Conservation (phyloP, 73 alveolate genomes). For the Uronychia binucleata region DNA sequence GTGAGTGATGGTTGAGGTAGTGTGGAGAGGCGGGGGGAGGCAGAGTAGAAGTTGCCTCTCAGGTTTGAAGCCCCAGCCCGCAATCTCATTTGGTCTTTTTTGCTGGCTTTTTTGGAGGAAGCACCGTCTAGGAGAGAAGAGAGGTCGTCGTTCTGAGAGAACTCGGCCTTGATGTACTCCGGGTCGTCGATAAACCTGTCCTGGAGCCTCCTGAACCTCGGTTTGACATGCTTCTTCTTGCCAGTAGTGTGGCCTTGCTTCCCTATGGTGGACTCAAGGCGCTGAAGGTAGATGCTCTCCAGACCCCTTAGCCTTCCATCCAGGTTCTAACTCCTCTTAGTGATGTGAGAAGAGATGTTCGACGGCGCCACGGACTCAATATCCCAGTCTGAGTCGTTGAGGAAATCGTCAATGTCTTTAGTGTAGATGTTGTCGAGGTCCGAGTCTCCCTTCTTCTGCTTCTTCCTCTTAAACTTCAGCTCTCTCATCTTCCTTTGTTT, state of each 20-base stretch:
- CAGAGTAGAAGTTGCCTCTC: too few species aligned
- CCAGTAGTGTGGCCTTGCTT: neutral
- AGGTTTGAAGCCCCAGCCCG: too few species aligned
- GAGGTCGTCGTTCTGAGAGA: neutral
- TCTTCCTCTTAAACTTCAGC: conserved; percentile 15
- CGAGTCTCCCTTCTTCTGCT: conserved; percentile 37
- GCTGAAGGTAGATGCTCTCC: conserved; percentile 33
- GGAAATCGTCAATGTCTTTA: conserved; percentile 52
- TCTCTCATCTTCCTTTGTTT: conserved; percentile 45
- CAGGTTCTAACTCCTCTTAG: conserved; percentile 11
- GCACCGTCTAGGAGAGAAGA: too few species aligned
- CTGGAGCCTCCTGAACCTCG: conserved; percentile 35
- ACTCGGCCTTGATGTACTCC: neutral
- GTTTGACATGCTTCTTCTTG: conserved; percentile 19
- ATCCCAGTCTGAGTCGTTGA: conserved; percentile 58
- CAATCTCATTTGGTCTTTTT: too few species aligned
- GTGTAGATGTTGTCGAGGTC: conserved; percentile 48
- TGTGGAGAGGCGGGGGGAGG: too few species aligned
- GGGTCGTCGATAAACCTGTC: conserved; percentile 36
- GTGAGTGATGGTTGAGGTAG: too few species aligned
- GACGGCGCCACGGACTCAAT: conserved; percentile 24
- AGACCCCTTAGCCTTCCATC: conserved; percentile 46
- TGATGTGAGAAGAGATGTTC: conserved; percentile 25
- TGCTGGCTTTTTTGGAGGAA: too few species aligned
- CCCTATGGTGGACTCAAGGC: conserved; percentile 33